A percentile compares a stretch with the other conserved stretches of the same genome.
phyloP scores from a whole-genome alignment of 1,284 basidiomycete species.

The Sanghuangporus baumii region DNA sequence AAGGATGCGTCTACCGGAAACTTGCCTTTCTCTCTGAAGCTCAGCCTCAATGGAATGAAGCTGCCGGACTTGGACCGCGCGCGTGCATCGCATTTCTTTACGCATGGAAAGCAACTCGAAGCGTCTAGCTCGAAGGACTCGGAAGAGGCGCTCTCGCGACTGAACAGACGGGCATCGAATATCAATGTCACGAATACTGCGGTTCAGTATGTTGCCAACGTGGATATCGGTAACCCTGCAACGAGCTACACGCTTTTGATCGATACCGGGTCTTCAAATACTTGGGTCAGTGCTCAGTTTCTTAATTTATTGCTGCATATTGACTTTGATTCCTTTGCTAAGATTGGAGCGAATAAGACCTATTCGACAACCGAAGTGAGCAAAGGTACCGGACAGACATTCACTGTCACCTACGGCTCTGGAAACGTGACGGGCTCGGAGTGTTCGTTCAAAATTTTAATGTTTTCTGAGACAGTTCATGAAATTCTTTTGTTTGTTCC shows the following conservation, averaged over 20 bases:
- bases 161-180: not conserved
- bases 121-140: not conserved
- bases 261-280: slow-evolving; percentile 21
- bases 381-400: slow-evolving; percentile 15
- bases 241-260: slow-evolving; percentile 14
- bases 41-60: slow-evolving; percentile 8
- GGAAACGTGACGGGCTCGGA: slow-evolving; percentile 10
- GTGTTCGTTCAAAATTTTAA: not conserved
- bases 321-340: not conserved
- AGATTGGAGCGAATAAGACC: slow-evolving; percentile 20
- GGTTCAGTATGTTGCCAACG: slow-evolving; percentile 14
- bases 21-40: slow-evolving; percentile 5
- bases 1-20: not conserved
- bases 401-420: slow-evolving; percentile 18
- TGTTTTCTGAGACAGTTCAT: not conserved
- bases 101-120: not conserved
- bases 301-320: not conserved
- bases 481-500: not conserved
- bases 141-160: not conserved
- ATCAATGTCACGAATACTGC: slow-evolving; percentile 2
- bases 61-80: slow-evolving; percentile 16
- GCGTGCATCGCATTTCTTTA: slow-evolving; percentile 6
- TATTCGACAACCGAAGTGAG: slow-evolving; percentile 18
- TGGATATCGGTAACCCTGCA: slow-evolving; percentile 18
- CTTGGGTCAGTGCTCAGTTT: slow-evolving; percentile 20